These are phyloP conservation scores for Ilex aquifolium DNA, from an alignment of 257 asterid species.

Conservation along the genomic window DNA sequence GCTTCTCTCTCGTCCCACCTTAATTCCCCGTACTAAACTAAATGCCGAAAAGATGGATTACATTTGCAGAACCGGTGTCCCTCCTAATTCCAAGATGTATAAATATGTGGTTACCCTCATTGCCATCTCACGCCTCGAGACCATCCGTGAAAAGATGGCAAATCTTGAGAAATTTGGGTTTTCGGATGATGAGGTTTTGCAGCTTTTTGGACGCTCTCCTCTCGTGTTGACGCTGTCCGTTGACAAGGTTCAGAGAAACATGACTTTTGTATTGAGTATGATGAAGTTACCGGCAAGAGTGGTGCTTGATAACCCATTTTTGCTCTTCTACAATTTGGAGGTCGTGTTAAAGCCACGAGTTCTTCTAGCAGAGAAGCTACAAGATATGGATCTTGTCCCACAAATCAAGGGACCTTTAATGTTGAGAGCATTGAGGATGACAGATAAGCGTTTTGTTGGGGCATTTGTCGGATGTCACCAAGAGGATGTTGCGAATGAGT, in stretches of 20 bases:
- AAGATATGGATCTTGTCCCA: constrained; percentile 66
- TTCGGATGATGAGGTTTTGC: constrained; percentile 47
- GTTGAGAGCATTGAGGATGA: constrained; percentile 71
- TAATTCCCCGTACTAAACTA: constrained; percentile 60
- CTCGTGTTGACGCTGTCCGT: constrained; percentile 55
- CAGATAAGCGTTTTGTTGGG: constrained; percentile 52
- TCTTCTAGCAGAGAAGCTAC: constrained; percentile 53
- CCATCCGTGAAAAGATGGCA: constrained; percentile 57
- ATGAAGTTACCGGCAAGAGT: constrained; percentile 53
- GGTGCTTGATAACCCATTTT: constrained; percentile 39
- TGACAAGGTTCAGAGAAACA: constrained; percentile 75
- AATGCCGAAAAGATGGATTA: constrained; percentile 54
- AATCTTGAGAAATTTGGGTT: constrained; percentile 67
- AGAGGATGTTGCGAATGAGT: constrained; percentile 37
- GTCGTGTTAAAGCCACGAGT: constrained; percentile 53
- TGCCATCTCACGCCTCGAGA: constrained; percentile 62
- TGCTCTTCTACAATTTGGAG: constrained; percentile 57
- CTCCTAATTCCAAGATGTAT: constrained; percentile 51
- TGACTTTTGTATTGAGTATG: constrained; percentile 58
- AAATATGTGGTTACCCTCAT: constrained; percentile 65
- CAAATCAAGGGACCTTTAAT: constrained; percentile 47
- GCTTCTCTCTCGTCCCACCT: constrained; percentile 65
- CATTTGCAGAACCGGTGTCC: constrained; percentile 53
- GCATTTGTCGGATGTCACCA: constrained; percentile 58
- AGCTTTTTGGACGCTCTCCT: constrained; percentile 52